These are phyloP conservation scores for Fusarium chaquense DNA, from an alignment of 2,329 filamentous ascomycete species.

Conservation along the genomic window DNA sequence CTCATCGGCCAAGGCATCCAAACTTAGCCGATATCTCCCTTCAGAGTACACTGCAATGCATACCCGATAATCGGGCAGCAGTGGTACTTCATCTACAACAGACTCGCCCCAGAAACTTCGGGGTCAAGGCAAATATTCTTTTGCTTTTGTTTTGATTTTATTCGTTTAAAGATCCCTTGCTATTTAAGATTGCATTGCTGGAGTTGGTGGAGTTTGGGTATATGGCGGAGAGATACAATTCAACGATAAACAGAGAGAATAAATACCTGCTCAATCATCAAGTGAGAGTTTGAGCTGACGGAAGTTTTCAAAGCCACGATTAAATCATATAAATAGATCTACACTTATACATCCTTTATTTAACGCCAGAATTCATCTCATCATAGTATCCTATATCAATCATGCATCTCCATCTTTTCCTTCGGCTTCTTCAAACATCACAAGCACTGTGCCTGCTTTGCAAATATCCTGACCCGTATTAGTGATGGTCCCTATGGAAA, in stretches of 20 bases:
- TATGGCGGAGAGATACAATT: slow-evolving; percentile 7
- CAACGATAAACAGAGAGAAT: background rate
- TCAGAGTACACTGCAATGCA: slow-evolving; percentile 52
- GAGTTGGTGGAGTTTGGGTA: slow-evolving; percentile 26
- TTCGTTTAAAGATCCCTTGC: background rate
- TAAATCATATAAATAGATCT: slow-evolving; percentile 9
- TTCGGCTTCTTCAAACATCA: slow-evolving; percentile 73
- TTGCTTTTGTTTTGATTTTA: slow-evolving; percentile 4
- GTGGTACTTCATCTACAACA: slow-evolving; percentile 6
- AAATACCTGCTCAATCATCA: background rate
- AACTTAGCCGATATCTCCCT: slow-evolving; percentile 52
- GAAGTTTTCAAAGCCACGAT: background rate
- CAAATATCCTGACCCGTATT: slow-evolving; percentile 73
- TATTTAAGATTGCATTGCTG: slow-evolving; percentile 1
- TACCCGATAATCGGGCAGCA: slow-evolving; percentile 39
- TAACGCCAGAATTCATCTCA: slow-evolving; percentile 27
- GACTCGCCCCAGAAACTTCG: background rate
- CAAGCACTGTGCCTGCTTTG: slow-evolving; percentile 79
- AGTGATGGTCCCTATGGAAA: slow-evolving; percentile 7
- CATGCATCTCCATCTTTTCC: slow-evolving; percentile 46
- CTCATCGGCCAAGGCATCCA: slow-evolving; percentile 52
- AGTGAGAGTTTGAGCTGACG: background rate
- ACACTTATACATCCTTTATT: slow-evolving; percentile 29
- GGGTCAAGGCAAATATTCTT: slow-evolving; percentile 9
- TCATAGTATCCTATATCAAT: slow-evolving; percentile 23